Percentiles rank a stretch among this genome's conserved stretches.
phyloP scores from a whole-genome alignment of 2,329 filamentous ascomycete genomes.

The Elsinoe perseae region DNA sequence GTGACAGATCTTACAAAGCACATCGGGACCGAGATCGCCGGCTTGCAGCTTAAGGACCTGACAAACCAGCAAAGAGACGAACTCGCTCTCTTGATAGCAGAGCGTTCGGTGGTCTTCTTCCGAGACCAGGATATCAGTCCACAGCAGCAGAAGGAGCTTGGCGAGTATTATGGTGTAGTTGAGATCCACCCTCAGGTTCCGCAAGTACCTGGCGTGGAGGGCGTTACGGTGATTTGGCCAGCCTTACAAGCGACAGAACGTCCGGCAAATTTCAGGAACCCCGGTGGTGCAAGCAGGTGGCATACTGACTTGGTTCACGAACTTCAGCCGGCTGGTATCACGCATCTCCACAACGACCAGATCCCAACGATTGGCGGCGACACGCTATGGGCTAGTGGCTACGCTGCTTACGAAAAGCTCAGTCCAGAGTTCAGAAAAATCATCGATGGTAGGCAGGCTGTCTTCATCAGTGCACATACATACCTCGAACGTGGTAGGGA shows the following conservation, averaged over 20 bases:
- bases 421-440: constrained; percentile 62
- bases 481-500: constrained; percentile 60
- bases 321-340: constrained; percentile 55
- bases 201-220: constrained; percentile 59
- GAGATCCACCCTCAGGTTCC: constrained; percentile 66
- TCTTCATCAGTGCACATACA: constrained; percentile 58
- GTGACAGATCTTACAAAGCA: constrained; percentile 55
- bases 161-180: constrained; percentile 56
- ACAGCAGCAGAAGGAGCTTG: constrained; percentile 56
- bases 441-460: constrained; percentile 58
- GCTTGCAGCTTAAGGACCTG: constrained; percentile 55
- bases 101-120: constrained; percentile 60
- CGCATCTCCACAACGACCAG: constrained; percentile 25
- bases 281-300: constrained; percentile 61
- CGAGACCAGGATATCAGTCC: constrained; percentile 54
- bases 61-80: constrained; percentile 54
- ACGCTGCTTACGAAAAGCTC: constrained; percentile 65
- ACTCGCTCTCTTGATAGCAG: constrained; percentile 54
- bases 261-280: constrained; percentile 55
- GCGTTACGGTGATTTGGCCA: constrained; percentile 60
- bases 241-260: constrained; percentile 56
- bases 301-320: constrained; percentile 67
- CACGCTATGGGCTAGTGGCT: constrained; percentile 65
- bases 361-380: constrained; percentile 52
- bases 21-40: constrained; percentile 58